Evolutionary conservation across 257 asterid species (phyloP).

Genomic region (Schizonepeta tenuifolia): DNA sequence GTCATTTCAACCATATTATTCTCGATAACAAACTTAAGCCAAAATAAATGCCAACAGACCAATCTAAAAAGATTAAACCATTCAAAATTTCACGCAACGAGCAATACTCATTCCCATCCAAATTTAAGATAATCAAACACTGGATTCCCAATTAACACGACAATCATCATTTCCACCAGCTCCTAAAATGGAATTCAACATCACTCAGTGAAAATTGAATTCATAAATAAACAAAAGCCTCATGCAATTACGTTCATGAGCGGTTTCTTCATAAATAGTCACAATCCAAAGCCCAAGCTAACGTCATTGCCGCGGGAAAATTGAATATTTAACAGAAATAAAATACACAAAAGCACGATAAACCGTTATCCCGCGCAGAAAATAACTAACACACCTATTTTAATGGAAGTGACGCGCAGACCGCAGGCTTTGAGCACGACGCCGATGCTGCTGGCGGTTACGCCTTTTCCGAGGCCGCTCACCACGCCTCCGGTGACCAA

Average conservation of each 20-base stretch:
- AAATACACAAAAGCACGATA: neutral
- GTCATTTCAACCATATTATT: neutral
- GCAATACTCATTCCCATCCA: neutral
- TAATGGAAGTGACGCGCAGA: constrained; percentile 93
- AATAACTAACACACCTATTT: constrained; percentile 65
- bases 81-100: neutral
- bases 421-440: constrained; percentile 97
- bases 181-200: neutral
- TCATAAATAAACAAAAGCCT: neutral
- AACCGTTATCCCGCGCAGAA: neutral
- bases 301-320: neutral
- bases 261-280: constrained; percentile 8
- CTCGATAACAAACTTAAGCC: too few species aligned
- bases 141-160: neutral
- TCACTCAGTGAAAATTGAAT: neutral
- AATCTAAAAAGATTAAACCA: too few species aligned
- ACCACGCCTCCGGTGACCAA: constrained; percentile 97
- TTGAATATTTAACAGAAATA: too few species aligned
- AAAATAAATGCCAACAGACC: too few species aligned
- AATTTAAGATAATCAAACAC: neutral
- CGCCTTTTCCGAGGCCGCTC: constrained; percentile 99
- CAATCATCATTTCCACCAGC: neutral
- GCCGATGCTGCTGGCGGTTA: constrained; percentile 98
- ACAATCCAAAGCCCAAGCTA: neutral
- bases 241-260: constrained; percentile 25